Conservation (phyloP, 805 yeast genomes). For the Wickerhamiella cacticola region DNA sequence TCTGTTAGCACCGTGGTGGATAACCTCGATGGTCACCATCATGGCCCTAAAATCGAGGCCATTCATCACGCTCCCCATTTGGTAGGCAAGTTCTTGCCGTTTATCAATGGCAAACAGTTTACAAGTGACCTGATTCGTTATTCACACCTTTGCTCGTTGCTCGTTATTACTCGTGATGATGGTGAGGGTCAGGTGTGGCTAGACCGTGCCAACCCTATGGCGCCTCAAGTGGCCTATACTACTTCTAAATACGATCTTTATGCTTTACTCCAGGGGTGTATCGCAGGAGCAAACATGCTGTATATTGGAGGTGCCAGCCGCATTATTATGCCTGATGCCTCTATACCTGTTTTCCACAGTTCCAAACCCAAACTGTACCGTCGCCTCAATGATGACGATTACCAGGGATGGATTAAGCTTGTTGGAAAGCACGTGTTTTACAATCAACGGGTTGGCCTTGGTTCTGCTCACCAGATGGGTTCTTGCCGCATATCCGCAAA, state of each 20-base stretch:
- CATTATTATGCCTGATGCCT: slow-evolving; percentile 27
- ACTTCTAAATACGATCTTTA: slow-evolving; percentile 34
- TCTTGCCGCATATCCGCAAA: slow-evolving; percentile 34
- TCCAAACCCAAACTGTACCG: slow-evolving; percentile 28
- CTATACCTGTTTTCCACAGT: slow-evolving; percentile 33
- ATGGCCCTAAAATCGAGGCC: slow-evolving; percentile 44
- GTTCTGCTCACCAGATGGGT: slow-evolving; percentile 46
- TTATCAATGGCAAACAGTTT: slow-evolving; percentile 30
- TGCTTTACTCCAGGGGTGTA: slow-evolving; percentile 32
- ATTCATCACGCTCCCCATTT: slow-evolving; percentile 36
- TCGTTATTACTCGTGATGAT: slow-evolving; percentile 39
- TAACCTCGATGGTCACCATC: slow-evolving; percentile 41
- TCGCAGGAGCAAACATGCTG: slow-evolving; percentile 35
- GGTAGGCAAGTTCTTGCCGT: slow-evolving; percentile 34
- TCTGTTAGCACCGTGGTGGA: slow-evolving; percentile 37
- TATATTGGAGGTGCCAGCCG: slow-evolving; percentile 41
- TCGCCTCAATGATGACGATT: slow-evolving; percentile 35
- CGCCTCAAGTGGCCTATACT: slow-evolving; percentile 31
- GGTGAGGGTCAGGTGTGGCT: slow-evolving; percentile 32
- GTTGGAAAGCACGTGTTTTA: slow-evolving; percentile 21
- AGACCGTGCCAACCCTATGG: slow-evolving; percentile 30
- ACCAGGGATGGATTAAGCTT: slow-evolving; percentile 24
- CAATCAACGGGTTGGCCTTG: slow-evolving; percentile 29
- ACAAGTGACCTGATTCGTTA: slow-evolving; percentile 31
- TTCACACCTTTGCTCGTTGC: slow-evolving; percentile 32